Conservation (phyloP, 805 yeast genomes). For the Wickerhamomyces sydowiorum region DNA sequence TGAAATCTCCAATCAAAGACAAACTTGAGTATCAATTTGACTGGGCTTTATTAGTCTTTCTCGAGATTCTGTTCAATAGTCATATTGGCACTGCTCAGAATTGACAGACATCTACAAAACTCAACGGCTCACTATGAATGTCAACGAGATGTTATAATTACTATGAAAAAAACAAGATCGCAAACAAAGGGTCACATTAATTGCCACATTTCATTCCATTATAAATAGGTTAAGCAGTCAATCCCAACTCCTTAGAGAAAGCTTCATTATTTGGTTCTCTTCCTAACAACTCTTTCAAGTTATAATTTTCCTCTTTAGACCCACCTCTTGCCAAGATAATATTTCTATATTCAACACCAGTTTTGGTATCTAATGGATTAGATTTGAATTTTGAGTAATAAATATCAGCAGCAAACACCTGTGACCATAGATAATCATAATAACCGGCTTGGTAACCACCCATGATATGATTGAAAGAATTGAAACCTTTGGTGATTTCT, state of each 20-base stretch:
- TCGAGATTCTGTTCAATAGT: no score
- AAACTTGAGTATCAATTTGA: no score
- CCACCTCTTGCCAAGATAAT: conserved; percentile 69
- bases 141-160: no score
- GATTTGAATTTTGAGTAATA: conserved; percentile 62
- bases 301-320: conserved; percentile 60
- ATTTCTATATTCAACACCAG: conserved; percentile 67
- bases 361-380: conserved; percentile 57
- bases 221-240: no score
- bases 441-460: conserved; percentile 83
- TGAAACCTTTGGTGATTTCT: conserved; percentile 55
- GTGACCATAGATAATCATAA: conserved; percentile 83
- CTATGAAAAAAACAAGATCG: no score
- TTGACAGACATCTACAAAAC: no score
- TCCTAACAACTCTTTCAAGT: conserved; percentile 61
- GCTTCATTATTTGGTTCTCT: conserved; percentile 72
- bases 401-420: conserved; percentile 81
- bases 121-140: no score
- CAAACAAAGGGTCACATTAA: no score
- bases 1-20: no score
- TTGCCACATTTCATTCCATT: no score
- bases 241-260: conserved; percentile 63
- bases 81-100: no score
- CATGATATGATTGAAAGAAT: conserved; percentile 72
- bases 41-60: no score